phyloP scores from a whole-genome alignment of 1,284 basidiomycete species.

The Vanrija sp. region DNA sequence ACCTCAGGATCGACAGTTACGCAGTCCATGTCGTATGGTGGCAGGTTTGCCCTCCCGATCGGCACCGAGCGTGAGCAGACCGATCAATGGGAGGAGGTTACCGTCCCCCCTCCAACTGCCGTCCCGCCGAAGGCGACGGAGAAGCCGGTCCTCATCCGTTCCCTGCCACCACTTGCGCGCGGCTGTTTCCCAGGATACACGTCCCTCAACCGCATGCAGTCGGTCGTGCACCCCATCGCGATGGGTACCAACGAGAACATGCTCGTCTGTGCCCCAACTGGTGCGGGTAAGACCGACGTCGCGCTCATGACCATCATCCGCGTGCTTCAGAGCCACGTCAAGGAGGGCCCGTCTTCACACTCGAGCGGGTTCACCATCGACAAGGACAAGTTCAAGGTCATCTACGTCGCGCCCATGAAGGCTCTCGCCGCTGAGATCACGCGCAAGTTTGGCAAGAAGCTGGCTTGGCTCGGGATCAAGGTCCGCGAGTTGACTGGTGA shows the following conservation, averaged over 20 bases:
- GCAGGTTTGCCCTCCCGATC: constrained; percentile 73
- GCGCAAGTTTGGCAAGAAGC: constrained; percentile 81
- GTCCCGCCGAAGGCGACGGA: constrained; percentile 74
- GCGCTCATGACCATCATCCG: constrained; percentile 92
- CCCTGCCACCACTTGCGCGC: constrained; percentile 72
- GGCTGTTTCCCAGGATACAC: constrained; percentile 92
- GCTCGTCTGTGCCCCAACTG: constrained; percentile 92
- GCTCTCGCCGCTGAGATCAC: constrained; percentile 94
- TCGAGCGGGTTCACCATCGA: constrained; percentile 57
- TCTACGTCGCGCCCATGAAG: constrained; percentile 99
- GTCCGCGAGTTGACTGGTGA: constrained; percentile 96
- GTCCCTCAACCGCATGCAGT: constrained; percentile 89
- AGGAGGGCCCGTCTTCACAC: constrained; percentile 43
- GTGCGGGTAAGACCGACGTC: constrained; percentile 99
- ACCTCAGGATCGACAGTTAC: constrained; percentile 61
- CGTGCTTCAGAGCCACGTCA: constrained; percentile 69
- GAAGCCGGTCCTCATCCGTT: constrained; percentile 65
- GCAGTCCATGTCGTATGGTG: constrained; percentile 66
- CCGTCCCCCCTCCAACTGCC: constrained; percentile 76
- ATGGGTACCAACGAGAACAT: constrained; percentile 95
- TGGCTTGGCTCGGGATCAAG: constrained; percentile 82
- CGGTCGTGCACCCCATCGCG: constrained; percentile 88
- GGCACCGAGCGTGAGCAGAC: constrained; percentile 65
- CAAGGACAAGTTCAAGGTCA: constrained; percentile 82
- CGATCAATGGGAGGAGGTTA: constrained; percentile 65